Base-by-base conservation (phyloP, 768 basidiomycete species). In the Holtermanniella nyarrowii region DNA sequence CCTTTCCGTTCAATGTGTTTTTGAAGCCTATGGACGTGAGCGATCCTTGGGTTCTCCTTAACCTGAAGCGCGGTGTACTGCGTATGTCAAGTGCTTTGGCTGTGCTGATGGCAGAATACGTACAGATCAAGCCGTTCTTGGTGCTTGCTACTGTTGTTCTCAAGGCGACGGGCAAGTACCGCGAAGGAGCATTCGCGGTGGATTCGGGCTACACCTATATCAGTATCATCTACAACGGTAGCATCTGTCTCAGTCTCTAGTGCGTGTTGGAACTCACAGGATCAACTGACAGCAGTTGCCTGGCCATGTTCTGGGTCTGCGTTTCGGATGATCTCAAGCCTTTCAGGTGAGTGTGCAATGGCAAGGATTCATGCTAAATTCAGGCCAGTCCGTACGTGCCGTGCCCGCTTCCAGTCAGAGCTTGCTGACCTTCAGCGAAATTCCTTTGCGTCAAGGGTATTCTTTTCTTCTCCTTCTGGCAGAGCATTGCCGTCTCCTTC, bases 371-470 rank as follows among this genome's bases (percentile, higher is more conserved):
- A 37, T 31, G 3, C 37, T 44, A n/a, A n/a, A 11, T 22, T 20
- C 37, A 57, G 70, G 40, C 70, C 70, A 16, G 59, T 71, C 50
- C 70, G 70, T 71, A 42, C 60, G 70, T 68, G 0, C 13, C 3
- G 39, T 13, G 24, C 22, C 49, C n/a, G 4, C 7, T 20, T 26
- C 14, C 14, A 1, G 7, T n/a, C 5, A 11, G 41, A 48, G 50
- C 27, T 44, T 44, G 42, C 57, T 60, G 37, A 62, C 55, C 27
- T 20, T 48, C 53, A 73, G 93, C 95, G 2, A 99, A 99, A 72
- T 99, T 99, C 73, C 82, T 97, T 23, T 99, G 90, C 68, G 90
- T 99, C 60, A 99, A 99, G 69, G 93, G 93, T 42, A 89, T 99
- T 59, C 77, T 99, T 20, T 96, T 96, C 77, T 93, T 95, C 72